Evolutionary conservation across 495 filamentous ascomycete genomes (phyloP), one percentile per base, ranked within the genome.

Genomic region (Hapsidospora chrysogenum): DNA sequence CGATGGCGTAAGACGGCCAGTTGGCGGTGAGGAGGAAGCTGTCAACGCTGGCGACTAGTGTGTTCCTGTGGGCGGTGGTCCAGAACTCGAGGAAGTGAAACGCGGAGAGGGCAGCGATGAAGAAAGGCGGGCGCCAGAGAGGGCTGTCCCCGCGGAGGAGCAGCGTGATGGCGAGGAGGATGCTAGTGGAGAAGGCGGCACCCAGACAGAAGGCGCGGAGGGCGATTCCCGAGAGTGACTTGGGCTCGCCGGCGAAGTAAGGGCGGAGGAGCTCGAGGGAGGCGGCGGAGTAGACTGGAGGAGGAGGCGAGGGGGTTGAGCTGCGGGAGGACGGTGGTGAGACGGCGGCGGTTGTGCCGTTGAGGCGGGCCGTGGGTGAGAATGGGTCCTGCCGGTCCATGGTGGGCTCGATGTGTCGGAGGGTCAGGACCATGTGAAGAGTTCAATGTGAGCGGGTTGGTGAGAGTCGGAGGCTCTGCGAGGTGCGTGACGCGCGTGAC

Each of bases 31-130:
- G 66, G 1, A 97, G 69, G 56, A 92, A 97, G 6, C 84, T 76
- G 38, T 62, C 63, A 13, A 82, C 57, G 4, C 65, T 64, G 4
- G 84, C 85, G n/a, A 66, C 56, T 23, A 60, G 53, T 0, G 84
- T 81, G 58, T 95, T 96, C 57, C 80, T 80, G 16, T 56, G 57
- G 17, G 89, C 89, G 0, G 87, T 95, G 32, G 73, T 78, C 61
- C 69, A 87, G 66, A 80, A 97, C 57, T 97, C 89, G 54, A 97
- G 78, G 60, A 92, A 92, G 57, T 97, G 89, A 68, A 95, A 95
- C 36, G 78, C 49, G 11, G 76, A 72, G 37, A 97, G 74, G 17
- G 73, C 54, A 31, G 65, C 57, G 48, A 85, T 44, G 61, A 97
- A 93, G 63, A 84, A 77, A 13, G 84, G 74, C 1, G 78, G 51